Base-by-base conservation (phyloP, 345 rosid species). In the Camelina hispida region DNA sequence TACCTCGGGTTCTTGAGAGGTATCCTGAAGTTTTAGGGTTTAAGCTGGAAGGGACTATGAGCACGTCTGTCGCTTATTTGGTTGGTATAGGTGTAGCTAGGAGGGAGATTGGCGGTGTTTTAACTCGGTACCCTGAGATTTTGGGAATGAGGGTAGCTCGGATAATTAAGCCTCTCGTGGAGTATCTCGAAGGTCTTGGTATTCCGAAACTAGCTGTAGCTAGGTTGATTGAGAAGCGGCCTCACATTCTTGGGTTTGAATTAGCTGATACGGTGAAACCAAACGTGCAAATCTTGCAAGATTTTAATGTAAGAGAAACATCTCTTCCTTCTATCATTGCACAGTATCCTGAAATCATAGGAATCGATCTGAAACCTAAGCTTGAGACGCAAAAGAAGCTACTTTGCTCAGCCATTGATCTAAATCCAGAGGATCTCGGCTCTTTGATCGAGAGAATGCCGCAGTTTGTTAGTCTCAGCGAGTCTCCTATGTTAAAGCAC, bases 31-130 rank as follows among this genome's bases (percentile, higher is more conserved):
- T 93, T 38, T 67, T 93, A 57, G 98, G 98, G 18, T 91, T 93
- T 81, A 93, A 93, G 85, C 92, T 93, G 32, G 97, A 93, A 83
- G 98, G 98, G 38, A 93, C 97, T 10, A 93, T 91, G 96, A 91
- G 98, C 81, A 93, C 98, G 16, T 91, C 98, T 2, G 93, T 91
- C 15, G 96, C 98, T 80, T 93, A 89, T 81, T 70, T 93, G 78
- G 88, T 88, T 16, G 98, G 96, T 62, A 91, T 93, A 68, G 98
- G 96, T 53, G 90, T 91, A 46, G 85, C 93, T 38, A 88, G 97
- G 83, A 93, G 97, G 80, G 97, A 88, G 78, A 81, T 91, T 78
- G 97, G 97, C 18, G 88, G 85, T 62, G 78, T 89, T 68, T 76
- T 93, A 78, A 91, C 98, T 57, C 81, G 86, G 65, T 87, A 86